Conservation (phyloP, 164 flowering plant genomes). For the Tetracentron sinense region DNA sequence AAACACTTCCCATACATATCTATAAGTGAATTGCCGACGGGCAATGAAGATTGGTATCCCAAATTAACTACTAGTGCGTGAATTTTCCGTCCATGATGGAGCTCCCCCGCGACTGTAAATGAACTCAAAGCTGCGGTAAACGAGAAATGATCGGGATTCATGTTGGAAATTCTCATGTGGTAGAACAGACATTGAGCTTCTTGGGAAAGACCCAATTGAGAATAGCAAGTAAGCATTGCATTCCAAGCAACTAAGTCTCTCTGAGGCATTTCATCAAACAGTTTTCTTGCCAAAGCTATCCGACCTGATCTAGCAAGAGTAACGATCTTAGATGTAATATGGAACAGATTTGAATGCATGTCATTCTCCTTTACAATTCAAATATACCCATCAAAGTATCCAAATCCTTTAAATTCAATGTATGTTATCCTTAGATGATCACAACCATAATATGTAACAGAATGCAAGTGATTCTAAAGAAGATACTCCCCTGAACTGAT, state of each 20-base stretch:
- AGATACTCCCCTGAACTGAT: too few relatives aligned
- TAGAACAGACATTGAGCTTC: conserved; percentile 44
- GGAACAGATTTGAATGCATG: conserved; percentile 28
- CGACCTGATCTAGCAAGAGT: conserved; percentile 33
- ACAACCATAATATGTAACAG: too few relatives aligned
- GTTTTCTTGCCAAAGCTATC: conserved; percentile 34
- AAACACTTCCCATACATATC: conserved; percentile 76
- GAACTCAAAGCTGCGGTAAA: conserved; percentile 55
- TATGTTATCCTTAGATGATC: too few relatives aligned
- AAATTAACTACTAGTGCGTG: conserved; percentile 43
- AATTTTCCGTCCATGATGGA: conserved; percentile 39
- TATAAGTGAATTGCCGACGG: conserved; percentile 60
- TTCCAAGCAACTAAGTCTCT: conserved; percentile 56
- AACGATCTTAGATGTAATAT: conserved; percentile 33
- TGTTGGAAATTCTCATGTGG: conserved; percentile 38
- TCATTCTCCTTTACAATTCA: not conserved
- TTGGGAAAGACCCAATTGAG: conserved; percentile 38
- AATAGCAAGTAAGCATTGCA: conserved; percentile 53
- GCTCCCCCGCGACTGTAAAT: conserved; percentile 27
- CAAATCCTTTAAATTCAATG: too few relatives aligned
- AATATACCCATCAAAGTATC: too few relatives aligned
- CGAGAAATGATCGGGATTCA: conserved; percentile 49
- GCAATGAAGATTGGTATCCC: conserved; percentile 42
- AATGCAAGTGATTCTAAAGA: too few relatives aligned
- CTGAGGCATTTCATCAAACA: conserved; percentile 67